phyloP scores from a whole-genome alignment of 1,284 basidiomycete species.

The Sparassis latifolia region DNA sequence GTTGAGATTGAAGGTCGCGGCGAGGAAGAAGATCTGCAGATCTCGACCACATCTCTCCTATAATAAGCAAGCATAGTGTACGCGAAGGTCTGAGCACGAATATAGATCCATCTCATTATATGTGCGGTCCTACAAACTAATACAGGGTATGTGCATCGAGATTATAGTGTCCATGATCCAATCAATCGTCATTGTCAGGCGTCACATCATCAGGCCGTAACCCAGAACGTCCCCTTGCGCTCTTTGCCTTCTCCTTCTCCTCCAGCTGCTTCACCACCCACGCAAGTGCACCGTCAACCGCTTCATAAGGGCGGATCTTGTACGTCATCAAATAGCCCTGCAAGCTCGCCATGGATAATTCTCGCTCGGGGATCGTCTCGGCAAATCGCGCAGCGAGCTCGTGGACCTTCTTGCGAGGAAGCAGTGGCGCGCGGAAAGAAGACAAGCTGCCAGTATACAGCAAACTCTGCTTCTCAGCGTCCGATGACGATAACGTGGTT shows the following conservation, averaged over 20 bases:
- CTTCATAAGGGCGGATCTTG: constrained; percentile 55
- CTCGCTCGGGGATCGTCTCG: constrained; percentile 52
- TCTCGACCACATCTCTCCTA: too few relatives aligned
- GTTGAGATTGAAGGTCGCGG: too few relatives aligned
- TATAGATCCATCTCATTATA: too few relatives aligned
- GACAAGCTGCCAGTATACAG: constrained; percentile 25
- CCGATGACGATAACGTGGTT: constrained; percentile 3
- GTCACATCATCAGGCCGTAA: too few relatives aligned
- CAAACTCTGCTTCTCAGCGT: constrained; percentile 7
- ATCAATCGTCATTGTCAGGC: too few relatives aligned
- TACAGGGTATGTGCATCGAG: too few relatives aligned
- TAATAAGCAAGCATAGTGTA: too few relatives aligned
- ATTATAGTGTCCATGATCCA: too few relatives aligned
- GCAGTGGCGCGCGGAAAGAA: constrained; percentile 23
- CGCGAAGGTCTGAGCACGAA: too few relatives aligned
- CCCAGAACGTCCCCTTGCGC: too few relatives aligned
- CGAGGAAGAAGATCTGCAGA: too few relatives aligned
- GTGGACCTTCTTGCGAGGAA: constrained; percentile 28
- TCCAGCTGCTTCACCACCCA: constrained; percentile 24
- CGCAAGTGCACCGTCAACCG: constrained; percentile 31
- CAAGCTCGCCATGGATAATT: constrained; percentile 65
- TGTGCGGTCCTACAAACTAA: too few relatives aligned
- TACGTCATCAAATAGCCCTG: constrained; percentile 73
- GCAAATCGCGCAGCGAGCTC: constrained; percentile 54
- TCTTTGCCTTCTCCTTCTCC: constrained; percentile 8